Conservation (phyloP, 2,329 filamentous ascomycete genomes). For the Colletotrichum siamense region DNA sequence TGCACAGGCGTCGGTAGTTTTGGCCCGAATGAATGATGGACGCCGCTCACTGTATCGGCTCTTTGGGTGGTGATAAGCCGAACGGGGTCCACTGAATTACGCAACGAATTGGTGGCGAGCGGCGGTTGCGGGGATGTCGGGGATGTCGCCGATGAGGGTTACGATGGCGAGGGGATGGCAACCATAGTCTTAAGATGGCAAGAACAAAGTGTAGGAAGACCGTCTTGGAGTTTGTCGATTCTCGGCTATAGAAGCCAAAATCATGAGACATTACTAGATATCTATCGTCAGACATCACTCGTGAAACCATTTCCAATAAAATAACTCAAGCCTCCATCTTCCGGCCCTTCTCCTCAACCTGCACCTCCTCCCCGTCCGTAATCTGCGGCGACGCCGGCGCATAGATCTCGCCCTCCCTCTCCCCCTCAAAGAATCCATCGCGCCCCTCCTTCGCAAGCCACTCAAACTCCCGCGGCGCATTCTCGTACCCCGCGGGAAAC, state of each 20-base stretch:
- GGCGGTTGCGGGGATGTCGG: background rate
- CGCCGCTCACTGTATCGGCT: background rate
- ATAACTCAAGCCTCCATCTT: background rate
- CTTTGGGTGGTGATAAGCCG: background rate
- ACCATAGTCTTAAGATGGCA: background rate
- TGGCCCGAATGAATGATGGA: background rate
- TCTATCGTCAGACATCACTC: background rate
- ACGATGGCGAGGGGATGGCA: background rate
- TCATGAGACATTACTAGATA: background rate
- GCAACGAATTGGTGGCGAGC: background rate
- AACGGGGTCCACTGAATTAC: background rate
- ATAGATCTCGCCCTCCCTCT: constrained; percentile 20
- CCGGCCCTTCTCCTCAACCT: background rate
- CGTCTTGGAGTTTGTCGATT: background rate
- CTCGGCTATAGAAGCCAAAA: fast-evolving
- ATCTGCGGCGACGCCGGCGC: constrained; percentile 12
- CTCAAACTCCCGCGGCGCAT: constrained; percentile 21
- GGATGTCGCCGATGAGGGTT: background rate
- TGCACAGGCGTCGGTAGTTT: background rate
- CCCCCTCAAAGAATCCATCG: constrained; percentile 29
- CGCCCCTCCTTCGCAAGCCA: constrained; percentile 29
- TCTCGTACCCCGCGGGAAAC: constrained; percentile 26
- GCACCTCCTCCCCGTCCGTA: constrained; percentile 4
- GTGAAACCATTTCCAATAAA: fast-evolving
- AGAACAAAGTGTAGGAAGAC: fast-evolving